phyloP scores from a whole-genome alignment of 2,329 filamentous ascomycete species.

The Teratosphaeria viscida region DNA sequence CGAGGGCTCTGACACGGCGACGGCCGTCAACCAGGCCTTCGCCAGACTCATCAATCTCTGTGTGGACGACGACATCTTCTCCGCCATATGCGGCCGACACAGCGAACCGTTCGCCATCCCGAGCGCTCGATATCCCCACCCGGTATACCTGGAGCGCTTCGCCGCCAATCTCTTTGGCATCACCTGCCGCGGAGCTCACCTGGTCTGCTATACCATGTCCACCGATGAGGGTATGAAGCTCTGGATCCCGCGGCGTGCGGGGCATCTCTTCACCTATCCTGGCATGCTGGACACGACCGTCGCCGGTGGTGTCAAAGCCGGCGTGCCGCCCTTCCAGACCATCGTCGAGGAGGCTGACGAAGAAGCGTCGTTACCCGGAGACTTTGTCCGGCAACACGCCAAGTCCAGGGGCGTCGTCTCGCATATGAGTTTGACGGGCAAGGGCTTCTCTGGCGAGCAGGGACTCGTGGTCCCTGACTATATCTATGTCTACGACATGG shows the following conservation, averaged over 20 bases:
- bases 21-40: conserved; percentile 44
- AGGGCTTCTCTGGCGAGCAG: conserved; percentile 49
- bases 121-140: conserved; percentile 34
- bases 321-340: conserved; percentile 70
- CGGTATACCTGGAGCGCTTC: conserved; percentile 63
- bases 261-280: conserved; percentile 73
- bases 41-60: conserved; percentile 52
- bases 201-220: conserved; percentile 58
- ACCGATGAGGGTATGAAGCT: conserved; percentile 53
- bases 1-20: conserved; percentile 53
- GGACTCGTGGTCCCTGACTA: conserved; percentile 72
- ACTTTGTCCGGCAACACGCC: conserved; percentile 41
- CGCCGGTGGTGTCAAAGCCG: conserved; percentile 72
- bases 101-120: conserved; percentile 70
- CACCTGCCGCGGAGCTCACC: conserved; percentile 65
- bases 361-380: conserved; percentile 70
- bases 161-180: conserved; percentile 65
- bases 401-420: conserved; percentile 55
- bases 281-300: conserved; percentile 91
- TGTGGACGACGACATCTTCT: conserved; percentile 47
- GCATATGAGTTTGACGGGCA: conserved; percentile 56
- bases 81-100: conserved; percentile 63
- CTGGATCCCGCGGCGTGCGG: conserved; percentile 72
- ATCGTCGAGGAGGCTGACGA: conserved; percentile 75
- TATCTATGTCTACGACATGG: conserved; percentile 84